Evolutionary conservation across 441 rosid species (phyloP).

Genomic region (Eutrema salsugineum): DNA sequence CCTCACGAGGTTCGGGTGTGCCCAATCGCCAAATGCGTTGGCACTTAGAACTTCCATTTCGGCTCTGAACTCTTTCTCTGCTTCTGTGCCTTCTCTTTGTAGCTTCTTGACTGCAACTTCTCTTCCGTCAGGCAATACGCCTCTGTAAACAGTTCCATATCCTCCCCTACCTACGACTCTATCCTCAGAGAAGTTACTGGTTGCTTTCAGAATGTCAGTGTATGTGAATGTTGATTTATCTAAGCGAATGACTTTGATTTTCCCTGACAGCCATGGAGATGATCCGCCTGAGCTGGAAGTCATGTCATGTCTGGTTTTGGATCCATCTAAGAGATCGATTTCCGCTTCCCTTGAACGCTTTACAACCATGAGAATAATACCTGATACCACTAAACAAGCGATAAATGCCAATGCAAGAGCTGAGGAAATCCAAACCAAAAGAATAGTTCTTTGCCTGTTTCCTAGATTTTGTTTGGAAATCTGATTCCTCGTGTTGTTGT

Average conservation of each 20-base stretch:
- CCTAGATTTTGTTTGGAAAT: conserved; percentile 11
- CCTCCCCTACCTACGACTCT: conserved; percentile 89
- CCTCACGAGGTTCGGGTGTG: conserved; percentile 86
- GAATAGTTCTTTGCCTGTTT: conserved; percentile 22
- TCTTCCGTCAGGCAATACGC: conserved; percentile 75
- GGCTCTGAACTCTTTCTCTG: conserved; percentile 79
- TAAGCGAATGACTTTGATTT: conserved; percentile 68
- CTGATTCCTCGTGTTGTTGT: conserved; percentile 35
- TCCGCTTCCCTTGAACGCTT: conserved; percentile 37
- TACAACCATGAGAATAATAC: conserved; percentile 35
- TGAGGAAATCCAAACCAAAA: conserved; percentile 19
- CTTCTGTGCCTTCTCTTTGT: conserved; percentile 77
- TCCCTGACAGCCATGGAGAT: conserved; percentile 69
- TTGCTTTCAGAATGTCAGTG: conserved; percentile 76
- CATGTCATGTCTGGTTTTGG: conserved; percentile 46
- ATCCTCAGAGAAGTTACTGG: conserved; percentile 61
- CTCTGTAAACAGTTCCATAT: conserved; percentile 76
- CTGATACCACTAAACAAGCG: conserved; percentile 44
- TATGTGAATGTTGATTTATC: conserved; percentile 79
- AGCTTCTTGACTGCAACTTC: conserved; percentile 86
- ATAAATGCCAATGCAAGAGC: conserved; percentile 38
- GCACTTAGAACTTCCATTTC: conserved; percentile 90
- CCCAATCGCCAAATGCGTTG: conserved; percentile 78
- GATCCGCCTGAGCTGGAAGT: conserved; percentile 62
- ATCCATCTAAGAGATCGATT: conserved; percentile 45